Base-by-base conservation (phyloP, 306 rosid species). In the Delonix regia region DNA sequence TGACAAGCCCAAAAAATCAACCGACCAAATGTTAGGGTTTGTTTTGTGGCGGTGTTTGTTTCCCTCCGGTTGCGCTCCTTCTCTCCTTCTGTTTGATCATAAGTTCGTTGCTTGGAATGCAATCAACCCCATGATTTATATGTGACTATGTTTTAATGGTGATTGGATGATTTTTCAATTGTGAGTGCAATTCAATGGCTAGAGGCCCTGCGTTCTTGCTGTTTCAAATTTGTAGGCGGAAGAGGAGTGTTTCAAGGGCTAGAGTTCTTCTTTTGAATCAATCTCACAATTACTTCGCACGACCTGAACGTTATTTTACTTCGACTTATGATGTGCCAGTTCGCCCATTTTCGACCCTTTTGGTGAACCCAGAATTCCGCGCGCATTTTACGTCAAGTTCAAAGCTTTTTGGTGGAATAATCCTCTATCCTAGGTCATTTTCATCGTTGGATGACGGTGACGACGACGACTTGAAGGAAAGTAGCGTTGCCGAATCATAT, bases 141-240 rank as follows among this genome's bases (percentile, higher is more conserved):
- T 28, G 22, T n/a, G 36, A 12, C 13, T 15, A 30, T 13, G 25
- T 48, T 30, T 47, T 56, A 6, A 19, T 67, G 28, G 25, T 67
- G 28, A 52, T 25, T 33, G 28, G 25, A 47, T 74, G 62, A 22
- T 74, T 77, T 12, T 25, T 39, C 45, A 34, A 45, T 3, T 22
- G 41, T 9, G 36, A 49, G 76, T 39, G 71, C 65, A 10, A 61
- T 82, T 45, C 69, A 86, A 91, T 93, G 98, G 88, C 91, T 8
- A 87, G 86, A 85, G 91, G 89, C 56, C 76, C 84, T 70, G 84
- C 85, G 62, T 74, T 86, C 60, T 80, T 85, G 52, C 73, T 90
- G 57, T 75, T 91, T 56, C 73, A 87, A 69, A 18, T 78, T 45
- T 87, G 47, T 77, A 80, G 80, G 28, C 85, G 85, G 22, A 86